A percentile compares a stretch with the other conserved stretches of the same genome.
Conservation (phyloP, 495 filamentous ascomycete species). For the Penicillium chermesinum region DNA sequence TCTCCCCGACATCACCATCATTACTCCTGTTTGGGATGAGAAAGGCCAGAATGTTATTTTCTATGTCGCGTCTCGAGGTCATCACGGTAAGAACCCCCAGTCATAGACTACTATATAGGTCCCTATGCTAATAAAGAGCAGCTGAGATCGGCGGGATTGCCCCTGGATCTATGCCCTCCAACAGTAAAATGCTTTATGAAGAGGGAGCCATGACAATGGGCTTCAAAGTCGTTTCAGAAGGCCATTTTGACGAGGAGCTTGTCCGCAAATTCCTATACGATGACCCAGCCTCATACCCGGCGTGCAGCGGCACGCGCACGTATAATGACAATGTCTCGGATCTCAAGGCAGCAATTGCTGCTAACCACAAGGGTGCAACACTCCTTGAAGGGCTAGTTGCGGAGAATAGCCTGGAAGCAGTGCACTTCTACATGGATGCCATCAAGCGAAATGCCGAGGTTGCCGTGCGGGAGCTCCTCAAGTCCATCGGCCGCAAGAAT, state of each 20-base stretch:
- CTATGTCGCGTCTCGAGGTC: conserved; percentile 80
- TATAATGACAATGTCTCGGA: conserved; percentile 89
- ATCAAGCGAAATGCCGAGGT: conserved; percentile 86
- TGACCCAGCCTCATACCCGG: conserved; percentile 74
- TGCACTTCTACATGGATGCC: conserved; percentile 85
- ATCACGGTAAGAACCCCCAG: conserved; percentile 52
- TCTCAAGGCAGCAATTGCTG: conserved; percentile 85
- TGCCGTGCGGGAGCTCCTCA: conserved; percentile 71
- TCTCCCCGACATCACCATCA: conserved; percentile 85
- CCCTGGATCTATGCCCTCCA: conserved; percentile 88
- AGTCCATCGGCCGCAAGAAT: conserved; percentile 64
- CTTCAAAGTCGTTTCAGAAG: conserved; percentile 84
- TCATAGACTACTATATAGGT: no score
- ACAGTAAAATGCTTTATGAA: conserved; percentile 83
- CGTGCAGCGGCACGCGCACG: conserved; percentile 80
- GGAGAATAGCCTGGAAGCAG: conserved; percentile 80
- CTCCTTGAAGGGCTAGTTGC: conserved; percentile 73
- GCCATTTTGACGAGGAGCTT: conserved; percentile 75
- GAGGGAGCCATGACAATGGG: conserved; percentile 89
- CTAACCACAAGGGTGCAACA: conserved; percentile 88
- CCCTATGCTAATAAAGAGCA: conserved; percentile 63
- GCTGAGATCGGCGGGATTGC: conserved; percentile 92
- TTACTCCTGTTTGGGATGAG: conserved; percentile 74
- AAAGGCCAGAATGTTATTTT: conserved; percentile 56
- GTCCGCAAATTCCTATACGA: conserved; percentile 72